Evolutionary conservation across 768 basidiomycete genomes (phyloP).

Genomic region (Pisolithus albus): DNA sequence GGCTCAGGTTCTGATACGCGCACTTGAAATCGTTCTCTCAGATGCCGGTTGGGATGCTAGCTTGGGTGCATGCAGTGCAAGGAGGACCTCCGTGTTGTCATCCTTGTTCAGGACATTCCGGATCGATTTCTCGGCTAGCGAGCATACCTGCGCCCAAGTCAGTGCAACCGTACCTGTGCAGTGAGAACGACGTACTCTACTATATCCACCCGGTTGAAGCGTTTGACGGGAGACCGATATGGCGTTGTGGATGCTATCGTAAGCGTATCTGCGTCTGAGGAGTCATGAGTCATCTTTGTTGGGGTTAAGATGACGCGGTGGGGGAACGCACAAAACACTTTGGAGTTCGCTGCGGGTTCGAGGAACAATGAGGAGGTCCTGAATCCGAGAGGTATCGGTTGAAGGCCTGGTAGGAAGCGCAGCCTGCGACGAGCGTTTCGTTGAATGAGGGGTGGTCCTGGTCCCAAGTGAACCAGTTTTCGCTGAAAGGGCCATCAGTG

Average conservation of each 20-base stretch:
- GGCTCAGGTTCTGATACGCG: constrained; percentile 22
- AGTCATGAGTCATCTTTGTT: constrained; percentile 5
- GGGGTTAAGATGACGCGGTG: background rate
- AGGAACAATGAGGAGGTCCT: constrained; percentile 64
- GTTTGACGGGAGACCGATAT: constrained; percentile 63
- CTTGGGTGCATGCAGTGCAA: constrained; percentile 50
- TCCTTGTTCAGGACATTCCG: constrained; percentile 58
- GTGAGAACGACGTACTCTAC: constrained; percentile 34
- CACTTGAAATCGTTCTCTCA: constrained; percentile 11
- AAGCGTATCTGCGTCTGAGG: constrained; percentile 62
- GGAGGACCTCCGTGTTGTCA: constrained; percentile 59
- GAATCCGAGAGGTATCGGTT: constrained; percentile 64
- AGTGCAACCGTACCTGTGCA: background rate
- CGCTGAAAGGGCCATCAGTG: constrained; percentile 32
- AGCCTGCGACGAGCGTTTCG: constrained; percentile 69
- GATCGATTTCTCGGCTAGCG: constrained; percentile 67
- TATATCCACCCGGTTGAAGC: constrained; percentile 51
- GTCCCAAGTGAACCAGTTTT: constrained; percentile 66
- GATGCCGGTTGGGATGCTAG: constrained; percentile 10
- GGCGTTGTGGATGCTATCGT: constrained; percentile 76
- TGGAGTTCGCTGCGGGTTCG: constrained; percentile 60
- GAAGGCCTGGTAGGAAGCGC: constrained; percentile 76
- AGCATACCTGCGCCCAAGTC: constrained; percentile 46
- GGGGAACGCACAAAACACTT: constrained; percentile 54
- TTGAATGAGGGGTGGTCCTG: constrained; percentile 60